Base-by-base conservation (phyloP, 225 moss, liverwort and hornwort species). In the Pseudisothecium myosuroides region DNA sequence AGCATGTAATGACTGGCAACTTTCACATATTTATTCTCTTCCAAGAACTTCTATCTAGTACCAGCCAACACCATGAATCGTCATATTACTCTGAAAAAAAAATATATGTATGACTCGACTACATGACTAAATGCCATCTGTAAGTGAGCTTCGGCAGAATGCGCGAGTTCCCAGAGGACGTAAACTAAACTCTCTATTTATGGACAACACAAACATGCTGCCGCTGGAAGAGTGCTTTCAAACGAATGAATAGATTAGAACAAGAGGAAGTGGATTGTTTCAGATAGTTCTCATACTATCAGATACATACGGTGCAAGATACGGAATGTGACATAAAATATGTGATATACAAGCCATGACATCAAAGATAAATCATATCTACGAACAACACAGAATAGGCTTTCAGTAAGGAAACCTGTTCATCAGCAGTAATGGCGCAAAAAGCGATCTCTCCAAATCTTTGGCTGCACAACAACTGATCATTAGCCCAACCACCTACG, bases 371-470 rank as follows among this genome's bases (percentile, higher is more conserved):
- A 52, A 81, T 82, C 63, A 88, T 45, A 80, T 86, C 41, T 66
- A 41, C 67, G 77, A 89, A 87, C 72, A 83, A 63, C 41, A 78
- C 14, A n/a, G 54, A 31, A 76, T 87, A 61, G 12, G 81, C 32
- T 67, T 80, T 71, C 14, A 89, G 72, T 23, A 34, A 89, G 56
- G 56, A 83, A 80, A 99, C 99, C 96, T 99, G 97, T 93, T 99
- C 99, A 71, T 99, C 97, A 72, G 95, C 96, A 83, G 97, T 99
- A 60, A 99, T 96, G 18, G 99, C 97, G 74, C 95, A 96, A 90
- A 99, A 99, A 28, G 97, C 96, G 81, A 99, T 99, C 91, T 99
- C 99, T 73, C 97, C 99, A 93, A 99, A 99, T 90, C 95, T 96
- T 89, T 99, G 99, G 87, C 99, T 99, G 98, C 92, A 89, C 87